Conservation (phyloP, 2,329 filamentous ascomycete genomes). For the Dryadomyces quercus-mongolicae region DNA sequence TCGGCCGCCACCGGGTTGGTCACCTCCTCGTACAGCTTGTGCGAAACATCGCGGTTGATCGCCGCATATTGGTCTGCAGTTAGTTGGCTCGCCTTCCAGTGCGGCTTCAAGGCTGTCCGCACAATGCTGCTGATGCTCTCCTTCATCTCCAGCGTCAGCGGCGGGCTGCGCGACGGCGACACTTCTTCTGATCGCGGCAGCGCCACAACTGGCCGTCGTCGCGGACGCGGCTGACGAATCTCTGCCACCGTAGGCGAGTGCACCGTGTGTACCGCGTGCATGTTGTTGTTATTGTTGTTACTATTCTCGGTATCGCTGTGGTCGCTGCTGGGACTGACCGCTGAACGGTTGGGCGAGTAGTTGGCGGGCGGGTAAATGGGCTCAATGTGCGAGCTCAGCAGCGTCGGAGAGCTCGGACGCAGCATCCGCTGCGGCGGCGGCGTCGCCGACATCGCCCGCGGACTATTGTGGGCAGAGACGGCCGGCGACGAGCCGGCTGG, state of each 20-base stretch:
- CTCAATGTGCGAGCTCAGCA: constrained; percentile 59
- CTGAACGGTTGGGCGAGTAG: constrained; percentile 48
- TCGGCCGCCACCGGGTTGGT: constrained; percentile 45
- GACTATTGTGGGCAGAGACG: constrained; percentile 53
- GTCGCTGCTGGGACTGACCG: constrained; percentile 21
- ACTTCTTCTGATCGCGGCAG: constrained; percentile 44
- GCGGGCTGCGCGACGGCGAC: constrained; percentile 49
- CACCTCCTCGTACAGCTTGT: constrained; percentile 68
- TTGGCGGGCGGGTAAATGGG: constrained; percentile 65
- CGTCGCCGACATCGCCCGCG: constrained; percentile 53
- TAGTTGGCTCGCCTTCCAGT: constrained; percentile 68
- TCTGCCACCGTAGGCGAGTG: constrained; percentile 26
- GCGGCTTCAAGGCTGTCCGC: constrained; percentile 65
- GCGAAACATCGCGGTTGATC: constrained; percentile 83
- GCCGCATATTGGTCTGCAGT: constrained; percentile 83
- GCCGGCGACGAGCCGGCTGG: constrained; percentile 45
- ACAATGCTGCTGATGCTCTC: constrained; percentile 84
- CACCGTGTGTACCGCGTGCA: constrained; percentile 20
- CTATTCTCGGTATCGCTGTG: constrained; percentile 25
- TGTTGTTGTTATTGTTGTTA: not conserved
- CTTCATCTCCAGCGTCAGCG: constrained; percentile 70
- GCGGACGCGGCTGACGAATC: constrained; percentile 39
- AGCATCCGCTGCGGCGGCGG: constrained; percentile 53
- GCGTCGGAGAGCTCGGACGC: constrained; percentile 51
- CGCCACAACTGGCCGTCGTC: constrained; percentile 29